Conservation (phyloP, 768 basidiomycete species). For the Boletus rubescentipes region DNA sequence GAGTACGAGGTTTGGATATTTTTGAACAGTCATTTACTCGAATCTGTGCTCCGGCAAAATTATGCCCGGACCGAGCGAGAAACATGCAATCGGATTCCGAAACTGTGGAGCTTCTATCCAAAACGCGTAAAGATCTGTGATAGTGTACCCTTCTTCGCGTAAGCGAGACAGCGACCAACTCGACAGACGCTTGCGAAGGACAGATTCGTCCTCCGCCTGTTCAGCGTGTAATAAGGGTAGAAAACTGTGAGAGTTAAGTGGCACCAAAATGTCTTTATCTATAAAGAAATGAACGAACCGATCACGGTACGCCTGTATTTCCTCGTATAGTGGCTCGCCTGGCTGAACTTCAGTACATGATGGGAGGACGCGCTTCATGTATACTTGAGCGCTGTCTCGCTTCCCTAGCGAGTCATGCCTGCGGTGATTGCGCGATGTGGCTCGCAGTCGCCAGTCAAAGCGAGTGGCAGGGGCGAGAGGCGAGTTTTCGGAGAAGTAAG, state of each 20-base stretch:
- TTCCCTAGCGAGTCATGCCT: conserved; percentile 13
- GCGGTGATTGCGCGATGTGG: conserved; percentile 42
- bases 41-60: conserved; percentile 66
- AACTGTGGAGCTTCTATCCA: conserved; percentile 66
- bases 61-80: conserved; percentile 62
- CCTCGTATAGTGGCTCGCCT: conserved; percentile 46
- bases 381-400: conserved; percentile 18
- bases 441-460: conserved; percentile 63
- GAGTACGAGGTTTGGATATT: neutral
- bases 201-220: conserved; percentile 60
- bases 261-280: neutral
- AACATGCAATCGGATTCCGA: conserved; percentile 66
- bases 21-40: conserved; percentile 47
- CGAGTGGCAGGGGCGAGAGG: conserved; percentile 33
- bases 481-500: conserved; percentile 31
- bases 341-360: conserved; percentile 31
- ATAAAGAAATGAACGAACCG: conserved; percentile 39
- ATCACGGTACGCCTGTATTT: conserved; percentile 52
- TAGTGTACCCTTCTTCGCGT: conserved; percentile 67
- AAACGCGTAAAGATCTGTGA: conserved; percentile 64
- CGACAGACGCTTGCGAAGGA: conserved; percentile 60
- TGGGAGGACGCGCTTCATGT: conserved; percentile 41
- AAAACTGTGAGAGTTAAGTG: conserved; percentile 39
- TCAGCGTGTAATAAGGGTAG: conserved; percentile 51
- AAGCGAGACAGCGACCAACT: conserved; percentile 65